phyloP scores from a whole-genome alignment of 352 stramenopile species.

The Phytophthora sp. region DNA sequence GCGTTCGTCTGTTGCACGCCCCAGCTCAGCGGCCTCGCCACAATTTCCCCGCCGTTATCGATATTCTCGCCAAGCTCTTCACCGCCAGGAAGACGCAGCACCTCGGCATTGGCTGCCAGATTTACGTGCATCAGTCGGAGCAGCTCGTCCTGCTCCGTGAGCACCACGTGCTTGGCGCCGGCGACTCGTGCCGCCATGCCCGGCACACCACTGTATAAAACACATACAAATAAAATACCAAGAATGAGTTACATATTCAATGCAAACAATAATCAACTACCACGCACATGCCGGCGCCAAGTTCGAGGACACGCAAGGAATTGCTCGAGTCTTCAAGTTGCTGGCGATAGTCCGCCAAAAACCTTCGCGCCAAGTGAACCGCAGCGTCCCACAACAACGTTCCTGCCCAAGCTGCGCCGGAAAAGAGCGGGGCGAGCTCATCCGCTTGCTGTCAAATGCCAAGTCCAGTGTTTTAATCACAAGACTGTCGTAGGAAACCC shows the following conservation, averaged over 20 bases:
- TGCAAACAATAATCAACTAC: conserved; percentile 3
- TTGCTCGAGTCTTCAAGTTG: conserved; percentile 42
- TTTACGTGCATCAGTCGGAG: conserved; percentile 87
- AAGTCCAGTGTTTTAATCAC: too few species aligned
- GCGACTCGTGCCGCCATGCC: conserved; percentile 91
- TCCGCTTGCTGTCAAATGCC: conserved; percentile 64
- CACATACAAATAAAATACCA: background rate
- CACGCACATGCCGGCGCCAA: conserved; percentile 82
- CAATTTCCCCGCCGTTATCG: conserved; percentile 44
- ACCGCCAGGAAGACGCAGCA: conserved; percentile 36
- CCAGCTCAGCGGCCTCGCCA: conserved; percentile 76
- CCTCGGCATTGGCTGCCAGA: conserved; percentile 52
- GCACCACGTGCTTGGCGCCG: conserved; percentile 81
- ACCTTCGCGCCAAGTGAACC: conserved; percentile 62
- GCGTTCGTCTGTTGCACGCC: conserved; percentile 67
- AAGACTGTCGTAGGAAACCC: too few species aligned
- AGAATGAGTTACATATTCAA: background rate
- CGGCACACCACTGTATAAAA: conserved; percentile 78
- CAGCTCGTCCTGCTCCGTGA: conserved; percentile 93
- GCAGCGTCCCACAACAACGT: conserved; percentile 92
- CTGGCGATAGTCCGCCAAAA: conserved; percentile 54
- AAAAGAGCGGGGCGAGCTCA: conserved; percentile 93
- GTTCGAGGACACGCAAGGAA: conserved; percentile 70
- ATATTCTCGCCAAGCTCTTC: conserved; percentile 23
- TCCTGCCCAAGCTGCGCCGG: conserved; percentile 92